Evolutionary conservation across 176 grass and related monocot species (phyloP).

Genomic region (Oryza officinalis): DNA sequence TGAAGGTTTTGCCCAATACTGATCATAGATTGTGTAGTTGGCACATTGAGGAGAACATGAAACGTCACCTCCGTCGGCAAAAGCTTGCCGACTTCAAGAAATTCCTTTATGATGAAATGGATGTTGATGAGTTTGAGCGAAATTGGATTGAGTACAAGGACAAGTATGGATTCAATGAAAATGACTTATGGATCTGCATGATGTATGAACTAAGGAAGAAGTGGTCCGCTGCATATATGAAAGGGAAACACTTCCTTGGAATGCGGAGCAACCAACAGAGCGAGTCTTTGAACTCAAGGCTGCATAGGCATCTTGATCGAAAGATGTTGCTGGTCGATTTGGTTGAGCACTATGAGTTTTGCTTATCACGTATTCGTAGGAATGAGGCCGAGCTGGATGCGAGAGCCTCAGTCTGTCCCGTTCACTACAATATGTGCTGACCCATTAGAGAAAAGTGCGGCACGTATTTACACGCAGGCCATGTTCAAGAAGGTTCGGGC

Average conservation of each 20-base stretch:
- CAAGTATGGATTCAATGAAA: not conserved
- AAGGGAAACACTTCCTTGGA: conserved; percentile 30
- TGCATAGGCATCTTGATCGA: conserved; percentile 20
- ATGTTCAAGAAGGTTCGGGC: conserved; percentile 22
- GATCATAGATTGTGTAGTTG: not conserved
- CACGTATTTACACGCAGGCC: conserved; percentile 21
- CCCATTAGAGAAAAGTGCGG: conserved; percentile 7
- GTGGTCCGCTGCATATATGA: conserved; percentile 26
- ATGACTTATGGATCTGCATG: not conserved
- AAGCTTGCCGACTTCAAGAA: not conserved
- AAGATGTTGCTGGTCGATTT: conserved; percentile 26
- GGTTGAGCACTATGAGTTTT: conserved; percentile 30
- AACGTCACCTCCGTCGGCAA: not conserved
- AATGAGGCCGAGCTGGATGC: conserved; percentile 26
- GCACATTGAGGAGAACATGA: not conserved
- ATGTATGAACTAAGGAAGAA: conserved; percentile 30
- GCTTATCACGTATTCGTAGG: not conserved
- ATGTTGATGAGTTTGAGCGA: too few species aligned
- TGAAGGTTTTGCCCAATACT: not conserved
- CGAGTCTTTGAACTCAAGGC: conserved; percentile 12
- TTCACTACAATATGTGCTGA: conserved; percentile 2
- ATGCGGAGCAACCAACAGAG: conserved; percentile 28
- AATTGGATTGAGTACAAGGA: not conserved
- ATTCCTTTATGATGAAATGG: not conserved
- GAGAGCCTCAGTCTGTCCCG: not conserved